Base-by-base conservation (phyloP, 176 grass and related monocot species). In the Bolboschoenus planiculmis region DNA sequence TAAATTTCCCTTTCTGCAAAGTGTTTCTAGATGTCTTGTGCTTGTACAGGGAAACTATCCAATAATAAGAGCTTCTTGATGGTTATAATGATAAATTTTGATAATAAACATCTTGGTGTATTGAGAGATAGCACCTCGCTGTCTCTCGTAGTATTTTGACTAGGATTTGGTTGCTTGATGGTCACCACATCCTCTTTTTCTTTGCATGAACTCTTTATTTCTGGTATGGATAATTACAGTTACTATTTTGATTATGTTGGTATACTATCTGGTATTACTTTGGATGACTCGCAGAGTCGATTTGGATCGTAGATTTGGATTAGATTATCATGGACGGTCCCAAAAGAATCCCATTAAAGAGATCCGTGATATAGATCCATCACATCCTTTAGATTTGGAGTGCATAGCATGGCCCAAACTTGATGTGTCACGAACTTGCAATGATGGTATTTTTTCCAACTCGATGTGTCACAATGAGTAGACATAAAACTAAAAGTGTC, bases 51-150 rank as follows among this genome's bases (percentile, higher is more conserved):
- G 29, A 72, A 80, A 72, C 71, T 87, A 74, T 21, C 15, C 46
- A 82, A 58, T 29, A 36, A 58, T 42, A 15, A 39, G 56, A 75
- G 74, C 26, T 73, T 37, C 42, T 79, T 50, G 42, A 81, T 59
- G 73, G 65, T 47, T 70, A 46, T 83, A 21, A 6, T 11, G 79
- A 78, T 70, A 10, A n/a, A n/a, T 29, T 1, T 61, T 61, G 24
- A 54, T 14, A 16, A 81, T 86, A 61, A 92, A 90, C 90, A 94
- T 92, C 81, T 46, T 75, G 39, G 63, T n/a, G 42, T 87, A 68
- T 68, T 35, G 68, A 29, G 85, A 88, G 85, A 94, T 77, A 92
- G 84, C 95, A 94, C 83, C 95, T 97, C 92, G 88, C 91, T 94
- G 91, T 92, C 90, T 94, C 90, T 94, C 58, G 4, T 85, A 56